phyloP scores from a whole-genome alignment of 495 filamentous ascomycete species.

The Penicillium cataractarum region DNA sequence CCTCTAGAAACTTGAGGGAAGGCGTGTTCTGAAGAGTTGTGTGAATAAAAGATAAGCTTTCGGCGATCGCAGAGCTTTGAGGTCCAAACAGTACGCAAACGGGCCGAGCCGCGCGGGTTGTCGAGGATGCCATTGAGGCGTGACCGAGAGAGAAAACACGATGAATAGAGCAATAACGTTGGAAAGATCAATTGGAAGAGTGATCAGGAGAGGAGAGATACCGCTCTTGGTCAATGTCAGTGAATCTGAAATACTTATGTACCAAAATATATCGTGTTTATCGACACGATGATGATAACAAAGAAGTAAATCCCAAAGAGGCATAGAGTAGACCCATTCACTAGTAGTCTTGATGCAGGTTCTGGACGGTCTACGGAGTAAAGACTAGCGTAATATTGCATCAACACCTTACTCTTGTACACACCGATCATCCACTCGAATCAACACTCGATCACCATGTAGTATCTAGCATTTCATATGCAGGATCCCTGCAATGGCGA shows the following conservation, averaged over 20 bases:
- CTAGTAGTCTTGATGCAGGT: neutral
- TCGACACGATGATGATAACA: neutral
- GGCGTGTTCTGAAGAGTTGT: neutral
- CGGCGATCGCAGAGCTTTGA: neutral
- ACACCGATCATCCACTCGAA: neutral
- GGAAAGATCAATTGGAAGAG: neutral
- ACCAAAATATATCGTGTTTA: neutral
- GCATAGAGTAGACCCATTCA: neutral
- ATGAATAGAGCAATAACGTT: neutral
- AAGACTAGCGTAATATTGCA: neutral
- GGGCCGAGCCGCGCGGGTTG: neutral
- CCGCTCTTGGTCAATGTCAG: neutral
- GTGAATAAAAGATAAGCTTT: neutral
- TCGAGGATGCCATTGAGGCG: neutral
- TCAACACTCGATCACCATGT: neutral
- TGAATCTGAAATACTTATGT: neutral
- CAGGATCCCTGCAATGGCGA: neutral
- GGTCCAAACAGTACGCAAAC: neutral
- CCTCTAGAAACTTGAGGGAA: neutral
- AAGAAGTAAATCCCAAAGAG: neutral
- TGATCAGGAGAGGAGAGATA: neutral
- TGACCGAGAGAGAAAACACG: neutral
- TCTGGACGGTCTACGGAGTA: neutral
- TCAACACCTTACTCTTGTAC: neutral
- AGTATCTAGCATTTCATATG: neutral